Evolutionary conservation across 31 red algal genomes (phyloP), one percentile per base, ranked within the genome.

Genomic region (Asparagopsis taxiformis): DNA sequence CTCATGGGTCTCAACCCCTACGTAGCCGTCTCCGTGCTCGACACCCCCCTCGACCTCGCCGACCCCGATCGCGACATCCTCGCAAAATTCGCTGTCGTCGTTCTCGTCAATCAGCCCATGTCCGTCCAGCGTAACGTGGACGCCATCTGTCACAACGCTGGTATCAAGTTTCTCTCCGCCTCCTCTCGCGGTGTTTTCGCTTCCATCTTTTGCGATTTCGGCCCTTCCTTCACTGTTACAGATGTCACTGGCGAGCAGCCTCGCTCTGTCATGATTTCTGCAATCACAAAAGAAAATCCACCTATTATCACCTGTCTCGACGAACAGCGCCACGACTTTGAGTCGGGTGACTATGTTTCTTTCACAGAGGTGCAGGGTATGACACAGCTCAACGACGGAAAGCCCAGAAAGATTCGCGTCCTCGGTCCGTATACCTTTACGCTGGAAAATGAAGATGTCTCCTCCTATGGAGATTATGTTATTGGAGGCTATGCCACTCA

Each of bases 251-350:
- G 96, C 30, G 91, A 99, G 62, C 78, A 88, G 54, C 90, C 95
- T 1, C 75, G 75, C 56, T 68, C 90, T 39, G 74, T 80, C 0
- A 69, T 90, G 36, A 56, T 98, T 16, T 90, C 78, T 2, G 69
- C 77, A 32, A 90, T 98, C 31, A 84, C 80, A 3, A 80, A 84
- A 55, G 84, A 92, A 59, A 39, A 52, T 23, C 62, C 65, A 1
- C 74, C 88, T 16, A 71, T 88, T 33, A 79, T 97, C 49, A 92
- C 91, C 2, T 94, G 91, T 51, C 68, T 99, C 23, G 96, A 99
- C 32, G 96, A 95, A 25, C 88, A 95, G 35, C 87, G 96, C 23
- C 96, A 99, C 73, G 91, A 95, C 52, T 66, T 99, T 50, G 96
- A 99, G 74, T 72, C 87, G 3, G 96, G 96, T 2, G 88, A 94